Base-by-base conservation (phyloP, 2,329 filamentous ascomycete genomes). In the Aspergillus sp. region DNA sequence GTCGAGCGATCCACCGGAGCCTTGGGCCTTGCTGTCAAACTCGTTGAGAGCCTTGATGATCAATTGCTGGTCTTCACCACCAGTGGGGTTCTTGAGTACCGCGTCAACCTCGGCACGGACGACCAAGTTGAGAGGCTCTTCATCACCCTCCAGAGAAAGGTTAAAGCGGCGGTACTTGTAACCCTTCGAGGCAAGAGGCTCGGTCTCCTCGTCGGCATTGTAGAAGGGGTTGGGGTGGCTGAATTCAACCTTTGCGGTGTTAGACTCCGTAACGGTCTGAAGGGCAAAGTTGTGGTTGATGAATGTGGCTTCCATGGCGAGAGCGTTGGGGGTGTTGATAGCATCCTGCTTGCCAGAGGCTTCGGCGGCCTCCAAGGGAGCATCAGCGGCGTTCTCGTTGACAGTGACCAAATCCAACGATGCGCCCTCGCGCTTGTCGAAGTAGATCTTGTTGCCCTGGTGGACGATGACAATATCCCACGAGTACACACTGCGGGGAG, bases 201-300 rank as follows among this genome's bases (percentile, higher is more conserved):
- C 93, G 57, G 90, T 92, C 81, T 98, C 93, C 74, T 96, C 92
- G 49, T 90, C 84, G 40, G 91, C 82, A 78, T 96, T 96, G 84
- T 99, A 97, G 86, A 99, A 99, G 70, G 95, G 95, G 81, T 98
- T 97, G 73, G 90, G 87, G 80, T 96, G 84, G 59, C 86, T 72
- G 87, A 98, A 95, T 67, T 90, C 85, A 64, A 92, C 83, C 82
- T 95, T 96, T 74, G 86, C 81, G 62, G 81, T 83, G 63, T 91
- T 86, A 66, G 84, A 89, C 82, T 99, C 95, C 68, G 86, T 78
- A 65, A 99, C 93, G 52, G 96, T 91, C 82, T 99, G 95, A 77
- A 96, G 91, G 67, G 91, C 90, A 77, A 99, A 99, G 83, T 98
- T 96, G 85, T 98, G 95, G 86, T 99, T 99, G 85, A 99, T 99